phyloP scores from a whole-genome alignment of 2,329 filamentous ascomycete genomes.

The Colletotrichum lupini region DNA sequence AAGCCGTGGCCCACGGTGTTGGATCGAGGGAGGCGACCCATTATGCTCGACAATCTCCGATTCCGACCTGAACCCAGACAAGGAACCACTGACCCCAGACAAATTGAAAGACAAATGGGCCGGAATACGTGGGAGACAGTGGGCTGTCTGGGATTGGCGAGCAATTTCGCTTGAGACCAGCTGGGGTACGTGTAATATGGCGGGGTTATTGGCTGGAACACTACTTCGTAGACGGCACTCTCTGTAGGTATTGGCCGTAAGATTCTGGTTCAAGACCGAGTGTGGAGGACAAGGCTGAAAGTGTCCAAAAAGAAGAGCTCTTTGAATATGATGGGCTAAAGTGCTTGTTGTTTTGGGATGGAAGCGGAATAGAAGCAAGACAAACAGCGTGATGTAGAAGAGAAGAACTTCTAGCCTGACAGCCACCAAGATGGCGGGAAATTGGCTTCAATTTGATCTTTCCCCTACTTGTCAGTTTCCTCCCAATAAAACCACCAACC shows the following conservation, averaged over 20 bases:
- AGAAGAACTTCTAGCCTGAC: not conserved
- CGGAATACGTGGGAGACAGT: not conserved
- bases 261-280: constrained; percentile 5
- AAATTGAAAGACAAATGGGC: constrained; percentile 12
- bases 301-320: constrained; percentile 7
- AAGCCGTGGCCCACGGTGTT: constrained; percentile 20
- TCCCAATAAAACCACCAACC: constrained; percentile 11
- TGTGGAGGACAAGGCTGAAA: not conserved
- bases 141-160: constrained; percentile 15
- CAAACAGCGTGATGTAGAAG: not conserved
- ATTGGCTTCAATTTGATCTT: constrained; percentile 31
- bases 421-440: constrained; percentile 5
- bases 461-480: constrained; percentile 24
- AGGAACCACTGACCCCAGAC: constrained; percentile 21
- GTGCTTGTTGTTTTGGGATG: constrained; percentile 2
- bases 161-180: constrained; percentile 32
- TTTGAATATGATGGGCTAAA: not conserved
- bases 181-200: constrained; percentile 24
- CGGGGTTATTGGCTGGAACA: constrained; percentile 21
- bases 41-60: constrained; percentile 30
- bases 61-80: constrained; percentile 27
- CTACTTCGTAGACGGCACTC: constrained; percentile 3
- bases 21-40: constrained; percentile 28
- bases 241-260: not conserved
- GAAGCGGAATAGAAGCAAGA: not conserved